Base-by-base conservation (phyloP, 73 alveolate species). In the Loxodes magnus region DNA sequence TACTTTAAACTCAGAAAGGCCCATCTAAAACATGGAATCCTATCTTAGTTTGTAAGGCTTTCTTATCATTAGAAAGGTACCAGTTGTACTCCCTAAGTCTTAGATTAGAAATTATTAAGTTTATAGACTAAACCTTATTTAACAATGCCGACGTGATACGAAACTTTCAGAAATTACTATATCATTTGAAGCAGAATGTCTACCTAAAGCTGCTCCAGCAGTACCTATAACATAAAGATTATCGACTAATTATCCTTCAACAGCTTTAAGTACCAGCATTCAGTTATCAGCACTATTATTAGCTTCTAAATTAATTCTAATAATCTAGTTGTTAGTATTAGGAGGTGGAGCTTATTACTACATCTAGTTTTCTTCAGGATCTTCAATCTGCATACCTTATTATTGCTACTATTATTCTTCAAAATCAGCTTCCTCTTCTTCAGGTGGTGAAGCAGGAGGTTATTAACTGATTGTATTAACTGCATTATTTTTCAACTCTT, bases 11-110 rank as follows among this genome's bases (percentile, higher is more conserved):
- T 74, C 88, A 34, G 76, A 51, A 12, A 74, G 42, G 4, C 88
- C 88, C 88, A 74, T 66, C 22, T 74, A 49, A 36, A 74, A 74
- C 88, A 74, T 65, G 79, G 58, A 65, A 4, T 66, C 72, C 26
- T 27, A 38, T 38, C 46, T 64, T 23, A 74, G 51, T 9, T 44
- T 51, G 4, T 61, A 65, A 28, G 63, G 73, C 3, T 57, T 16
- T 17, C 88, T 43, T 29, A 74, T 68, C 88, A 74, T 74, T n/a
- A 74, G 17, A 34, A 65, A 74, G 14, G 81, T 28, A 2, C 88
- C 88, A 3, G 88, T 74, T 9, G 88, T 74, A 28, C 74, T 46
- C 0, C 88, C 79, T 14, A 66, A 55, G 29, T 74, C 88, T 46
- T 65, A 36, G 10, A 74, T 7, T 7, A 9, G 10, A 31, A 31